Conservation (phyloP, 225 moss, liverwort and hornwort genomes). For the Asterella californica region DNA sequence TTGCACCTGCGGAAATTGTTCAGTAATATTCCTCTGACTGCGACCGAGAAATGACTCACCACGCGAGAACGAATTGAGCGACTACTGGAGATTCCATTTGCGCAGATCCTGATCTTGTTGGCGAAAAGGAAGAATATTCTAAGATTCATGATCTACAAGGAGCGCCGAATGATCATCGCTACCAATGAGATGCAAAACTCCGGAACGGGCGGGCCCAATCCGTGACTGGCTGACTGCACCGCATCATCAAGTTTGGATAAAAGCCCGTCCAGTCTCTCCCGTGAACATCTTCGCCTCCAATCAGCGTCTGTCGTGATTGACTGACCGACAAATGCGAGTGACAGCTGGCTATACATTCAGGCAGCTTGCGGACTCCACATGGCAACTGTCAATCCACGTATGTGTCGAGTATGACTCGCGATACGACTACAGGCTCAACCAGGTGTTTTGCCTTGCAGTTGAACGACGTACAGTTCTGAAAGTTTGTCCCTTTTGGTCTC, state of each 20-base stretch:
- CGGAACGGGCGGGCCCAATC: constrained; percentile 16
- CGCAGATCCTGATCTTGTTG: background rate
- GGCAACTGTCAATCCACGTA: no score
- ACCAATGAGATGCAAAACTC: background rate
- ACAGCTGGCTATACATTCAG: no score
- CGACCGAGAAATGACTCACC: background rate
- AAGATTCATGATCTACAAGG: constrained; percentile 7
- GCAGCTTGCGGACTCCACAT: no score
- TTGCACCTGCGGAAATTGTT: no score
- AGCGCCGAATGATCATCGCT: constrained; percentile 16
- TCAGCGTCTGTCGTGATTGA: no score
- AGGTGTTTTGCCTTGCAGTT: no score
- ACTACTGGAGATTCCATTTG: background rate
- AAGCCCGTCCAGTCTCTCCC: background rate
- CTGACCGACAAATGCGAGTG: no score
- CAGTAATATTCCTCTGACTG: background rate
- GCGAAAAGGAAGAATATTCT: constrained; percentile 1
- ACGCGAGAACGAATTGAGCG: background rate
- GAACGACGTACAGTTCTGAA: no score
- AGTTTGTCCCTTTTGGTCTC: no score
- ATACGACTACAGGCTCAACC: no score
- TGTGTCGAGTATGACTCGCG: no score
- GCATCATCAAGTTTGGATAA: constrained; percentile 1
- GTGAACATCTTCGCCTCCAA: no score
- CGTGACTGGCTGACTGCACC: background rate